Evolutionary conservation across 75 land plant species (phyloP).

Genomic region (Gnetum montanum): DNA sequence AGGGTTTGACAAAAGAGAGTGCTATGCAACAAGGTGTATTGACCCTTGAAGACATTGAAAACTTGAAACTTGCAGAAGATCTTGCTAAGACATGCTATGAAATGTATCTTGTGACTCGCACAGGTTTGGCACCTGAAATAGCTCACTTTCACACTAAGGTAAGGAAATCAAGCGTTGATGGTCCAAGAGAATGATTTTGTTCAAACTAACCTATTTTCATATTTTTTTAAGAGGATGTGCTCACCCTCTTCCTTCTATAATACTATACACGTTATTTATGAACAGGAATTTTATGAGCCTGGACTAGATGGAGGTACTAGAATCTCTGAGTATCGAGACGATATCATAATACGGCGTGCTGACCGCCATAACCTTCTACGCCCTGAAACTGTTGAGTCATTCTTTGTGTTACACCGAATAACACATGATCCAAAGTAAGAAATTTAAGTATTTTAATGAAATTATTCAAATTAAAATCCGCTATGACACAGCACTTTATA

Average conservation of each 20-base stretch:
- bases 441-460: neutral
- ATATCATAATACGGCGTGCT: conserved; percentile 63
- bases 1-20: conserved; percentile 65
- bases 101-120: conserved; percentile 88
- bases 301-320: conserved; percentile 80
- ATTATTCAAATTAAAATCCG: too few relatives aligned
- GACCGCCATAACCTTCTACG: conserved; percentile 96
- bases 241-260: neutral
- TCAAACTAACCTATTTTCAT: conserved; percentile 1
- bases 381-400: conserved; percentile 96
- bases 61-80: conserved; percentile 89
- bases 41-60: conserved; percentile 63
- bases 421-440: conserved; percentile 81
- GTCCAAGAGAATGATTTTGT: neutral
- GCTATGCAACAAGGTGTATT: conserved; percentile 61
- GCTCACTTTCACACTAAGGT: conserved; percentile 89
- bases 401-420: conserved; percentile 77
- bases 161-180: neutral
- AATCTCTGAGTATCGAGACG: conserved; percentile 62
- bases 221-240: neutral
- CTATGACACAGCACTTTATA: too few relatives aligned
- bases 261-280: too few relatives aligned
- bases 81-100: conserved; percentile 87
- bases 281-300: conserved; percentile 41
- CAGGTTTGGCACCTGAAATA: conserved; percentile 95